These are phyloP conservation scores for Stevia rebaudiana DNA, from an alignment of 140 eudicot genomes.

Conservation along the genomic window DNA sequence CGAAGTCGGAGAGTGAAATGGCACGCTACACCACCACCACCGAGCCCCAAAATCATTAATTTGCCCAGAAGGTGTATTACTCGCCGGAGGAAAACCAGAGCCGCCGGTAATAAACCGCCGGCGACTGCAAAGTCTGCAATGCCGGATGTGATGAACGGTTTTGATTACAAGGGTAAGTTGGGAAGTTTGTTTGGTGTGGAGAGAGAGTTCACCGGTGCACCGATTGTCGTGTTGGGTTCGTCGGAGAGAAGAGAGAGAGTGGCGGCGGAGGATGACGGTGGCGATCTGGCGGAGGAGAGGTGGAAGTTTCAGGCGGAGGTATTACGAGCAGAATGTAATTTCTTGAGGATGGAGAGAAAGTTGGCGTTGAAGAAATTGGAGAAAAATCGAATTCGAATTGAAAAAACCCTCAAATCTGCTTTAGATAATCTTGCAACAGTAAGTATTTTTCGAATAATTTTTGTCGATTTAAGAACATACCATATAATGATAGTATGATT, in stretches of 20 bases:
- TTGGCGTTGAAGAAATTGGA: constrained; percentile 70
- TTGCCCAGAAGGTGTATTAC: constrained; percentile 40
- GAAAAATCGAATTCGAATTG: constrained; percentile 49
- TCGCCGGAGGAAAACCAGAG: constrained; percentile 45
- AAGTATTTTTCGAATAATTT: constrained; percentile 11
- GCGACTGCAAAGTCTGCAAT: not conserved
- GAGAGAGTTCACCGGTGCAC: constrained; percentile 34
- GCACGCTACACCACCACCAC: constrained; percentile 66
- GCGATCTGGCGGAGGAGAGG: constrained; percentile 49
- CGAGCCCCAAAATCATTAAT: constrained; percentile 73
- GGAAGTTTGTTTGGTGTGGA: constrained; percentile 58
- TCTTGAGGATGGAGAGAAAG: constrained; percentile 78
- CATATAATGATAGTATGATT: too few relatives aligned
- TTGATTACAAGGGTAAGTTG: constrained; percentile 36
- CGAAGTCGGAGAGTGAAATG: constrained; percentile 43
- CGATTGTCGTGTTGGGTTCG: constrained; percentile 35
- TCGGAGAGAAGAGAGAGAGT: constrained; percentile 36
- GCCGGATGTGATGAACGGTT: not conserved
- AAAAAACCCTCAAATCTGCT: constrained; percentile 59
- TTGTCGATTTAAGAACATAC: too few relatives aligned
- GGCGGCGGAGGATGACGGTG: constrained; percentile 28
- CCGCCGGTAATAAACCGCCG: not conserved
- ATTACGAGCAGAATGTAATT: constrained; percentile 78
- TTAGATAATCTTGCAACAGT: constrained; percentile 71
- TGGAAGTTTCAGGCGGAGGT: constrained; percentile 94